phyloP scores from a whole-genome alignment of 495 filamentous ascomycete genomes.

The Parachaetomium inaequale region DNA sequence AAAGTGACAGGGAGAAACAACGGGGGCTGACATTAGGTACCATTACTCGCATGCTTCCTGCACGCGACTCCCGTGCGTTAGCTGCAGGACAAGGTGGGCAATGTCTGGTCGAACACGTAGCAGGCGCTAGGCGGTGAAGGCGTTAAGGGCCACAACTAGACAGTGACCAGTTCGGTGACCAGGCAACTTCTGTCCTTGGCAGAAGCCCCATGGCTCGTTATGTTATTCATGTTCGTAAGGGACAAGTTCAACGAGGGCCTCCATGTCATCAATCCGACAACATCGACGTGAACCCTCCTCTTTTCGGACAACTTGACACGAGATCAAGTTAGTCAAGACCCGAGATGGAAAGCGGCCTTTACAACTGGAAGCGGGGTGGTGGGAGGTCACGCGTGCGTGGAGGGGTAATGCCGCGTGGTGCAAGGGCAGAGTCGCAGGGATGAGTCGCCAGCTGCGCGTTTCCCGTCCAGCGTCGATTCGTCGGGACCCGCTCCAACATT shows the following conservation, averaged over 20 bases:
- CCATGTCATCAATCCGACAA: too few species aligned
- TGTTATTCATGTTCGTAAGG: too few species aligned
- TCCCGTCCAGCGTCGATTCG: not conserved
- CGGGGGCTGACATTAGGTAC: not conserved
- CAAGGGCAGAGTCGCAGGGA: not conserved
- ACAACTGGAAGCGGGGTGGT: not conserved
- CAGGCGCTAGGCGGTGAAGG: constrained; percentile 7
- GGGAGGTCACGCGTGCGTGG: constrained; percentile 1
- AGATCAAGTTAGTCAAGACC: too few species aligned
- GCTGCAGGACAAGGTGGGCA: not conserved
- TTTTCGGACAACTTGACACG: too few species aligned
- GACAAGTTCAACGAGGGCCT: too few species aligned
- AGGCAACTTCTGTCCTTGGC: not conserved
- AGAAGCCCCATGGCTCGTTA: too few species aligned
- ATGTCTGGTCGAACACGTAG: constrained; percentile 6
- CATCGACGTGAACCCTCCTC: not conserved
- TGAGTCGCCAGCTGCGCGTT: not conserved
- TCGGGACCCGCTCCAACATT: not conserved
- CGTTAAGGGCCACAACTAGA: not conserved
- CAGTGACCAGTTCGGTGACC: too few species aligned
- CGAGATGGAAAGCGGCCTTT: not conserved
- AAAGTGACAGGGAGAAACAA: not conserved
- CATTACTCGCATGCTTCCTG: constrained; percentile 2
- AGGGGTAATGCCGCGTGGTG: constrained; percentile 5
- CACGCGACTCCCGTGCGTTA: not conserved